Percentiles rank a stretch among this genome's conserved stretches.
Conservation (phyloP, 2,329 filamentous ascomycete species). For the Colletotrichum eremochloae region DNA sequence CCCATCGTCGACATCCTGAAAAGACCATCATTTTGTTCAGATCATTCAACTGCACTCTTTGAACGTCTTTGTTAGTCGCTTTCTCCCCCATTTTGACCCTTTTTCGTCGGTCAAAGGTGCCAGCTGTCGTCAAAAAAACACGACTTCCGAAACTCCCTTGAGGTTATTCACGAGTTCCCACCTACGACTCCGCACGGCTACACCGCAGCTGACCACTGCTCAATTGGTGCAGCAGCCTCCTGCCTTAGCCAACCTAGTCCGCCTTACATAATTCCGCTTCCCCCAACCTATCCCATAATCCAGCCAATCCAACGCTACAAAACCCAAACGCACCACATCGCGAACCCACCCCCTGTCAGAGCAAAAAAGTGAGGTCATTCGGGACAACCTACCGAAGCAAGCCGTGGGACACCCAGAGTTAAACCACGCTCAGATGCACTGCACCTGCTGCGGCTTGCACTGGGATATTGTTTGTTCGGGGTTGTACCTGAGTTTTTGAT, state of each 20-base stretch:
- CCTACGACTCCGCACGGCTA: constrained; percentile 41
- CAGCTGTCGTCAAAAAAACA: constrained; percentile 41
- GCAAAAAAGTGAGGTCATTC: constrained; percentile 43
- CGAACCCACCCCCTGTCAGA: constrained; percentile 29
- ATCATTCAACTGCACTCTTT: constrained; percentile 49
- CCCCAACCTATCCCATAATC: constrained; percentile 18
- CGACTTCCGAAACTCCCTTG: constrained; percentile 29
- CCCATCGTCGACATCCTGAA: constrained; percentile 50
- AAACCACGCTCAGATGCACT: constrained; percentile 17
- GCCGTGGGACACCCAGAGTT: constrained; percentile 12
- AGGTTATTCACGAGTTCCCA: constrained; percentile 46
- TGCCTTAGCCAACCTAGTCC: constrained; percentile 36
- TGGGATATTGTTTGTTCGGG: not conserved
- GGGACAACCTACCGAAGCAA: constrained; percentile 19
- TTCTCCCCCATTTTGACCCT: constrained; percentile 43
- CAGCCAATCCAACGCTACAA: constrained; percentile 35
- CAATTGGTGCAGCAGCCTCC: constrained; percentile 35
- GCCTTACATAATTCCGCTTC: constrained; percentile 41
- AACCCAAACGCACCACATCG: constrained; percentile 32
- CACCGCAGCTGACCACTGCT: constrained; percentile 41
- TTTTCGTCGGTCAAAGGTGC: constrained; percentile 44
- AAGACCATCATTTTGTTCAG: constrained; percentile 53
- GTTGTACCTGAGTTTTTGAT: constrained; percentile 2
- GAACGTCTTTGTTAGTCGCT: constrained; percentile 43
- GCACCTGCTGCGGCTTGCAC: constrained; percentile 3